Conservation (phyloP, 192 early-diverging fungal species). For the Backusella australiensis region DNA sequence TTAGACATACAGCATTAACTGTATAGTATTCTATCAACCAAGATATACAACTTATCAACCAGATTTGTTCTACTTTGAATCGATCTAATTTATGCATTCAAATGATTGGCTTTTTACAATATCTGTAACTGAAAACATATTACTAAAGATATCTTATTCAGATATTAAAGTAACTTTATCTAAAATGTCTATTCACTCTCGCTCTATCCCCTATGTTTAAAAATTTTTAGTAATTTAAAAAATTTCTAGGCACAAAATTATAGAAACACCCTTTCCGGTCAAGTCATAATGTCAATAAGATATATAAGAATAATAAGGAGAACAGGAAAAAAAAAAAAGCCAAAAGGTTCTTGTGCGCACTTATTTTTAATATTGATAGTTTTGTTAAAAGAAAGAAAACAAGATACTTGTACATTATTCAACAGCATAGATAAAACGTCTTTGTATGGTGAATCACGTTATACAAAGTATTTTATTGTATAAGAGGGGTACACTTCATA, state of each 20-base stretch:
- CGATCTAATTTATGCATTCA: neutral
- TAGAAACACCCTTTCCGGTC: neutral
- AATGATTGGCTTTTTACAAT: neutral
- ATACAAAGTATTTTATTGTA: neutral
- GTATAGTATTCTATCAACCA: too few relatives aligned
- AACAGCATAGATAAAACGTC: too few relatives aligned
- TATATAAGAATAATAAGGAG: neutral
- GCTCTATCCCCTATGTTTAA: neutral
- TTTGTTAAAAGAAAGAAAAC: neutral
- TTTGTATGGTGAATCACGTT: neutral
- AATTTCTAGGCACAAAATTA: neutral
- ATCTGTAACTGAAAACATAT: neutral
- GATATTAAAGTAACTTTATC: neutral
- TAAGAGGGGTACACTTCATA: neutral
- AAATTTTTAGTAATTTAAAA: neutral
- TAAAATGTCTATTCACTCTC: neutral
- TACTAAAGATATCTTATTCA: neutral
- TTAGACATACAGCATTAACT: neutral
- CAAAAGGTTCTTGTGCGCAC: neutral
- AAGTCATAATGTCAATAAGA: constrained; percentile 7
- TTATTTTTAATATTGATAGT: neutral
- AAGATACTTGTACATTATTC: neutral
- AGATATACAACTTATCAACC: neutral
- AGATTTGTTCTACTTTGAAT: neutral
- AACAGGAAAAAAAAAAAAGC: neutral